Percentiles rank a stretch among this genome's conserved stretches.
These are phyloP conservation scores for Pythium aquatile DNA, from an alignment of 352 stramenopile genomes.

Conservation along the genomic window DNA sequence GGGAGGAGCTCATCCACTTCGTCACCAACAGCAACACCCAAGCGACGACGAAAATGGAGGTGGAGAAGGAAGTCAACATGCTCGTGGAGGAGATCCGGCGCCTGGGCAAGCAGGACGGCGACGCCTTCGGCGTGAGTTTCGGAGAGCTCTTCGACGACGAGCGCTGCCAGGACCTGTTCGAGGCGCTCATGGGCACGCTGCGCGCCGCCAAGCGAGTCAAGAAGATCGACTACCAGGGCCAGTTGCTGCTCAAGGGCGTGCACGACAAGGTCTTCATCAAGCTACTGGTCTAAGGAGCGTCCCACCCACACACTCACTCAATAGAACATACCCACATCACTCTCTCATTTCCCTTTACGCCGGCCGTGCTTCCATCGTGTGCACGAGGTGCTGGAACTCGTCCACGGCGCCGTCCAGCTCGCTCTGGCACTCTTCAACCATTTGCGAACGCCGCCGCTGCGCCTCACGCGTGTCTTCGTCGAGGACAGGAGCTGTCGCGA, in stretches of 20 bases:
- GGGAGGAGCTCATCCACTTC: not conserved
- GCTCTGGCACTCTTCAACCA: constrained; percentile 62
- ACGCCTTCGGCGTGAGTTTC: constrained; percentile 66
- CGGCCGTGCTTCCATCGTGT: constrained; percentile 30
- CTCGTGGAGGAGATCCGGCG: constrained; percentile 72
- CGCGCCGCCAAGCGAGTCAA: constrained; percentile 72
- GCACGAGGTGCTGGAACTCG: constrained; percentile 58
- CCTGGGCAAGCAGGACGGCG: constrained; percentile 47
- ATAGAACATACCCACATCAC: constrained; percentile 3
- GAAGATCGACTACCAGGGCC: constrained; percentile 77
- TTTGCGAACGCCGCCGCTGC: constrained; percentile 47
- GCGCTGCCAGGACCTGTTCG: constrained; percentile 71
- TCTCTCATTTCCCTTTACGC: not conserved
- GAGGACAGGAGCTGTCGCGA: constrained; percentile 11
- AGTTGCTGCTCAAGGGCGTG: constrained; percentile 80
- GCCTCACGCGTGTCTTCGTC: constrained; percentile 29
- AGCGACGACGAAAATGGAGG: constrained; percentile 32
- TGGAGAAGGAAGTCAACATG: constrained; percentile 72
- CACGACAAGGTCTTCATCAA: constrained; percentile 80
- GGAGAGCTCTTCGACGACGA: constrained; percentile 84
- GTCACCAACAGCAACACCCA: not conserved
- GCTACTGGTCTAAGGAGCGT: constrained; percentile 38
- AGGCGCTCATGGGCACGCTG: constrained; percentile 83
- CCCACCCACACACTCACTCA: not conserved
- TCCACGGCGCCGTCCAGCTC: constrained; percentile 53